Percentiles rank a stretch among this genome's conserved stretches.
These are phyloP conservation scores for Apiospora phragmitis DNA, from an alignment of 2,329 filamentous ascomycete species.

Conservation along the genomic window DNA sequence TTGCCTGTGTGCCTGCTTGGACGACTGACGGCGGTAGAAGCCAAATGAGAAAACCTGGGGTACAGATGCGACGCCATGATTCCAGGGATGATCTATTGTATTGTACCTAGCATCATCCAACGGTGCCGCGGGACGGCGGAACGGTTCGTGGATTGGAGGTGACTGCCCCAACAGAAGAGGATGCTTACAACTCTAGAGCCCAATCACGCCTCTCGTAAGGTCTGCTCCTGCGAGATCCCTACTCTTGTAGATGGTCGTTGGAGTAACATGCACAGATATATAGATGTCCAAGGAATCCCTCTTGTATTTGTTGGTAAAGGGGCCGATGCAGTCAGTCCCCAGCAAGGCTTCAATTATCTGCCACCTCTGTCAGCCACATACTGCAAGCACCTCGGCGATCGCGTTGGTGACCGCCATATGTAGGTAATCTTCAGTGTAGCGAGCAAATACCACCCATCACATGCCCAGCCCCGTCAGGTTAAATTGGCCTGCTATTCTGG, in stretches of 20 bases:
- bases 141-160: neutral
- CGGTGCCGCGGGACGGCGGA: neutral
- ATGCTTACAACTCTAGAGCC: neutral
- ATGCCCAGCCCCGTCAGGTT: neutral
- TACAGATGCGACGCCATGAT: neutral
- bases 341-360: neutral
- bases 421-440: neutral
- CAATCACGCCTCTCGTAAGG: neutral
- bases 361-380: neutral
- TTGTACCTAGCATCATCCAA: neutral
- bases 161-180: neutral
- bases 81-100: neutral
- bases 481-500: neutral
- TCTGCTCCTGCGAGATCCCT: neutral
- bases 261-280: neutral
- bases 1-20: neutral
- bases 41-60: neutral
- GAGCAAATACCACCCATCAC: neutral
- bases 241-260: neutral
- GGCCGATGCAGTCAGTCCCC: neutral
- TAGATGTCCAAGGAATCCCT: no score
- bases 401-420: neutral
- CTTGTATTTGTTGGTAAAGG: neutral
- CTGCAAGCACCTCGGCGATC: neutral
- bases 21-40: no score